Base-by-base conservation (phyloP, 2,329 filamentous ascomycete genomes). In the Penicillium sp. region DNA sequence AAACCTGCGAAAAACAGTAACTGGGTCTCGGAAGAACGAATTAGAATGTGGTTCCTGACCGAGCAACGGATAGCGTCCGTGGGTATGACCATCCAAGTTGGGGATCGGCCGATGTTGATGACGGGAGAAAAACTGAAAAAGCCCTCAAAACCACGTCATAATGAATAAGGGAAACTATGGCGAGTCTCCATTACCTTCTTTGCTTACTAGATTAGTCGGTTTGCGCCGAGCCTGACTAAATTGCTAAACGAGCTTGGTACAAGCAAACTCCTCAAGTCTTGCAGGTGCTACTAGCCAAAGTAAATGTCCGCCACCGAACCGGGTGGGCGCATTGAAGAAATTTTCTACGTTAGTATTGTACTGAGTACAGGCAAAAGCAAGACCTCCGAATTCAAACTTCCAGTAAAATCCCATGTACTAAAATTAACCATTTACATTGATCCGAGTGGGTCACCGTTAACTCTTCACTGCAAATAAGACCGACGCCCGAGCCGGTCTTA, bases 1-100 rank as follows among this genome's bases (percentile, higher is more conserved):
- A 66, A 66, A 54, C 33, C 51, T 66, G 42, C 57, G 63, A 24
- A 43, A 62, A 61, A 26, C 37, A 57, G 54, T 62, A 49, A 60
- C 35, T 60, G 58, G 60, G 56, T 59, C 55, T 49, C 22, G n/a
- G 35, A 22, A 14, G 43, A 43, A 47, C 62, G 56, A 65, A 62
- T 65, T 56, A 62, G 54, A 61, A 48, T 35, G 43, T 22, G 19
- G 59, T 66, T 54, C 54, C 60, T 60, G 58, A 29, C 39, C 45
- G 31, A 55, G 26, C n/a, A 45, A 50, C 57, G 56, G 56, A 60
- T 52, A 39, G 21, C 24, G 19, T 54, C 53, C 60, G 56, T 57
- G 56, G 57, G 19, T 53, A 19, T 16, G n/a, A 33, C 49, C 47
- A 49, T 9, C 27, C 33, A n/a, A 50, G 37, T 35, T 22, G 8